Percentiles rank a stretch among this genome's conserved stretches.
phyloP scores from a whole-genome alignment of 1,139 yeast species.

The Scheffersomyces illinoinensis region DNA sequence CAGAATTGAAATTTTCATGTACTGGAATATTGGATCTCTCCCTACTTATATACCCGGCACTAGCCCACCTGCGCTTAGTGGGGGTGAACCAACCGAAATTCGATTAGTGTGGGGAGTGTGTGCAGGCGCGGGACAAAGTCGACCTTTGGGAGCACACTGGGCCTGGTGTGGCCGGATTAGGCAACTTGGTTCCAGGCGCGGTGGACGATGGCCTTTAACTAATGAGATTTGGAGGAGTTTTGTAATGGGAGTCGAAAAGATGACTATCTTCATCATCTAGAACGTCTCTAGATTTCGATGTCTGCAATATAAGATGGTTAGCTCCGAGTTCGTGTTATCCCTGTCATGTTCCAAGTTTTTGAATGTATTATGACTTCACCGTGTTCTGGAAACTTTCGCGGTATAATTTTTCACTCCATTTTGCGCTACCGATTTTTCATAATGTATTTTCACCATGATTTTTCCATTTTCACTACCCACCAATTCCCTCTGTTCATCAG shows the following conservation, averaged over 20 bases:
- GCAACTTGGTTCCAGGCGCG: background rate
- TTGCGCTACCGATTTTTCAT: background rate
- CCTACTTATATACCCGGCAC: background rate
- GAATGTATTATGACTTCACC: background rate
- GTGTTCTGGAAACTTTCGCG: background rate
- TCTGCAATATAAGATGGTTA: too few relatives aligned
- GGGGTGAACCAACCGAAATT: constrained; percentile 1
- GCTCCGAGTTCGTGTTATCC: background rate
- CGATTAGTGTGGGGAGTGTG: background rate
- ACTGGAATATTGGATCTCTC: background rate
- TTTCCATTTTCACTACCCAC: too few relatives aligned
- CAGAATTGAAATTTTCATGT: background rate
- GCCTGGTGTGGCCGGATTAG: background rate
- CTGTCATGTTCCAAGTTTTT: background rate
- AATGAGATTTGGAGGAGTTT: background rate
- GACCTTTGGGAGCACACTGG: background rate
- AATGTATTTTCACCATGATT: too few relatives aligned
- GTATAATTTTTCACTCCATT: background rate
- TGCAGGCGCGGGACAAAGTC: background rate
- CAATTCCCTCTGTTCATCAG: background rate
- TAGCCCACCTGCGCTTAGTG: background rate
- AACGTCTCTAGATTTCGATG: too few relatives aligned
- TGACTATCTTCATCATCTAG: background rate
- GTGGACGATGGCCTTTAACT: background rate
- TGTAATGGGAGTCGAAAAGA: background rate